Evolutionary conservation across 2,329 filamentous ascomycete species (phyloP), one percentile per base, ranked within the genome.

Genomic region (Allantophomopsis lycopodina): DNA sequence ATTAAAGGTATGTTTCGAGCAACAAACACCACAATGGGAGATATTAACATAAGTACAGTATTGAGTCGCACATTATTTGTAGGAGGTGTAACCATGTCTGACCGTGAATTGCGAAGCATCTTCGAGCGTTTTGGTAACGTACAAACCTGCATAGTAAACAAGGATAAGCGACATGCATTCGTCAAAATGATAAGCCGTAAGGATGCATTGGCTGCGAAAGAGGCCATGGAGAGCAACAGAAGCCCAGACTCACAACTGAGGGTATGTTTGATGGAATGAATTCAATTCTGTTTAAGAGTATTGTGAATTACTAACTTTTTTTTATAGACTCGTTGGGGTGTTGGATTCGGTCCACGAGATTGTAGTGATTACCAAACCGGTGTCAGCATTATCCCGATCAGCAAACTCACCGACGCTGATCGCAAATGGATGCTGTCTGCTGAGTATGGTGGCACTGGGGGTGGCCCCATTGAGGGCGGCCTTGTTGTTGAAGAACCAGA

Each of bases 131-230:
- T 79, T 55, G 91, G 91, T 43, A 69, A 79, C 39, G 91, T 98
- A 4, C 91, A 98, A 60, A 95, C 89, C 1, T 96, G 89, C 61
- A 98, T 98, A 48, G 88, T 95, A 49, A 96, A 98, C 64, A 83
- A 86, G 54, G 91, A 98, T 55, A 98, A 96, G 64, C 83, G 91
- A 14, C 91, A 98, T 60, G 91, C 91, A 5, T 98, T 98, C 58
- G 89, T 98, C 54, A 98, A 98, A 64, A 98, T 98, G 91, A 74
- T 91, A 49, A 91, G 76, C 46, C 85, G 93, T 31, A 71, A 76
- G 45, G 86, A 94, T 59, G 89, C 91, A 12, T 72, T 94, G 43
- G 66, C 60, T 45, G 91, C 91, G 38, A 93, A 93, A 57, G 75
- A 82, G 31, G 84, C 79, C 38, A 94, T 96, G 78, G 88, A 95